phyloP scores from a whole-genome alignment of 441 rosid genomes.

The Eutrema salsugineum region DNA sequence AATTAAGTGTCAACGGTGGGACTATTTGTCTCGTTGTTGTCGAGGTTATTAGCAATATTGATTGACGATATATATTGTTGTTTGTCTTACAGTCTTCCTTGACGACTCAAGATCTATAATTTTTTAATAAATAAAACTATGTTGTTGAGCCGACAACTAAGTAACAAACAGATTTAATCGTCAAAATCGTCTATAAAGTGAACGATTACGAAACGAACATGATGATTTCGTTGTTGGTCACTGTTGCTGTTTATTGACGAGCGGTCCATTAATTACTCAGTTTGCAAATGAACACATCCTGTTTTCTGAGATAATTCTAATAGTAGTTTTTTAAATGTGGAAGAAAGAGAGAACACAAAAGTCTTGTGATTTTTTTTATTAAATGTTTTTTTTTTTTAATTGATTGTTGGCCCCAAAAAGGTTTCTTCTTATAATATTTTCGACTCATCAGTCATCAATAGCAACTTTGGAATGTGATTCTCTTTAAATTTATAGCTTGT shows the following conservation, averaged over 20 bases:
- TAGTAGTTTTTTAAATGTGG: not conserved
- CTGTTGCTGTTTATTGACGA: not conserved
- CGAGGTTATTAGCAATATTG: not conserved
- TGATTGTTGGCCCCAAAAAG: not conserved
- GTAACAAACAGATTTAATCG: not conserved
- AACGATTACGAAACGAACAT: no score
- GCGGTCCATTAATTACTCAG: not conserved
- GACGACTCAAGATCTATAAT: not conserved
- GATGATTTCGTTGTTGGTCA: not conserved
- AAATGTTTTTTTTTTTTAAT: not conserved
- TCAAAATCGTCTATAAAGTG: no score
- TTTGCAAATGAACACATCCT: not conserved
- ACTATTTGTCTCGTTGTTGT: not conserved
- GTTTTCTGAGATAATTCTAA: not conserved
- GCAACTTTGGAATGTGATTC: constrained; percentile 26
- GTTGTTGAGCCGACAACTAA: not conserved
- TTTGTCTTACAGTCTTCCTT: no score
- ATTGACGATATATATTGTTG: no score
- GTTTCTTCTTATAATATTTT: not conserved
- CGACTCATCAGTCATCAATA: not conserved
- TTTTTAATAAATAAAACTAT: no score
- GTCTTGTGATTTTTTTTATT: not conserved
- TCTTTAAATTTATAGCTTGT: constrained; percentile 20
- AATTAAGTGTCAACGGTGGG: not conserved
- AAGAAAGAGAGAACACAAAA: not conserved